Percentiles rank a stretch among this genome's conserved stretches.
Conservation (phyloP, 2,329 filamentous ascomycete species). For the Fusarium abutilonis region DNA sequence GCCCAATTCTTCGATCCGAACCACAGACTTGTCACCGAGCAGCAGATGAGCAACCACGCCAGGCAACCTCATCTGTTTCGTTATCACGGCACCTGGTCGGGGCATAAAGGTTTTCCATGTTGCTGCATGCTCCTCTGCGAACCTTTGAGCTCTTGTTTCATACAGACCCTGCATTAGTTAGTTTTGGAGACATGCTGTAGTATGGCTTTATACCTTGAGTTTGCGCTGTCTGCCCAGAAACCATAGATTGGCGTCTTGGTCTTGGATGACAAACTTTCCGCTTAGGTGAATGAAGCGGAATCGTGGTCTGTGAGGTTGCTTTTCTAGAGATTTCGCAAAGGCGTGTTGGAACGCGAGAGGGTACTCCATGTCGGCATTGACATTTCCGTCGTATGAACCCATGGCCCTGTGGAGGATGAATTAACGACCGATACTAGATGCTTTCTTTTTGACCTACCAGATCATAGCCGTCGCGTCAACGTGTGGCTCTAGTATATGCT, state of each 20-base stretch:
- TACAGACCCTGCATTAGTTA: constrained; percentile 27
- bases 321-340: constrained; percentile 16
- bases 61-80: not conserved
- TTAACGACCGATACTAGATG: not conserved
- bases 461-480: constrained; percentile 40
- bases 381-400: constrained; percentile 35
- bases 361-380: constrained; percentile 36
- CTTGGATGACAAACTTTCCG: constrained; percentile 48
- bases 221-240: constrained; percentile 36
- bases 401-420: constrained; percentile 22
- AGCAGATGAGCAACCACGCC: not conserved
- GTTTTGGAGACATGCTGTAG: fast-evolving
- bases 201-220: constrained; percentile 18
- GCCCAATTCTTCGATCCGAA: constrained; percentile 29
- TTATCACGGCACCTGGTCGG: constrained; percentile 28
- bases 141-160: constrained; percentile 20
- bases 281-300: constrained; percentile 50
- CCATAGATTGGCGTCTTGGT: constrained; percentile 48
- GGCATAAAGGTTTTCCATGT: constrained; percentile 36
- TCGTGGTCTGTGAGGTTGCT: not conserved
- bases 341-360: constrained; percentile 31
- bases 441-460: constrained; percentile 23
- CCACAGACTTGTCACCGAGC: constrained; percentile 34
- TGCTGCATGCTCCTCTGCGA: constrained; percentile 14
- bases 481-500: constrained; percentile 22